These are phyloP conservation scores for Poa annua DNA, from an alignment of 176 grass and related monocot genomes.

Conservation along the genomic window DNA sequence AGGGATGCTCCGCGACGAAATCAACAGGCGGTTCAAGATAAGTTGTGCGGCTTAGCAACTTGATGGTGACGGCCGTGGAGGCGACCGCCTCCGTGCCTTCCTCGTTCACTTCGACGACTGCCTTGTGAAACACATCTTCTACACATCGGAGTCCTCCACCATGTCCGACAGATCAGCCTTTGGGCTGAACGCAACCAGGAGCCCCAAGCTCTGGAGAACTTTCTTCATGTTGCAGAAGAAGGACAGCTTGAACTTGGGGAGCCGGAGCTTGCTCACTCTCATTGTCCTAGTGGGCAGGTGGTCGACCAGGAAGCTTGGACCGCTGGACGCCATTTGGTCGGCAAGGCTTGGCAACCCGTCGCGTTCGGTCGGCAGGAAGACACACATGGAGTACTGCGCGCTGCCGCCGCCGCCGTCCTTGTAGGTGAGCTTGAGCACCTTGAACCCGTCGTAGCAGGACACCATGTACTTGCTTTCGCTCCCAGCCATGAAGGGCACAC, in stretches of 20 bases:
- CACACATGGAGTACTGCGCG: background rate
- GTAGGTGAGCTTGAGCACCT: background rate
- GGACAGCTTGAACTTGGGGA: conserved; percentile 20
- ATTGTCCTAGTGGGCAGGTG: background rate
- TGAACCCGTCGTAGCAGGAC: background rate
- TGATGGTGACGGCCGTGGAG: background rate
- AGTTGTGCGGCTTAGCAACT: too few relatives aligned
- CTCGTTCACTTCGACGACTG: conserved; percentile 12
- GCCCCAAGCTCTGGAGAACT: background rate
- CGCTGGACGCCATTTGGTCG: background rate
- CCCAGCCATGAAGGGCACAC: conserved; percentile 14
- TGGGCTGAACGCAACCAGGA: background rate
- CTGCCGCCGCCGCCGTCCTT: fast-evolving
- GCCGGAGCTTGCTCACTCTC: background rate
- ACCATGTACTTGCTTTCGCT: background rate
- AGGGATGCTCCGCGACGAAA: background rate
- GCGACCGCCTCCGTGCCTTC: background rate
- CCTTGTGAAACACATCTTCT: background rate
- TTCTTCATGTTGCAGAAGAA: background rate
- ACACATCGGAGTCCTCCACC: background rate
- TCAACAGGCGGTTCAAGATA: background rate
- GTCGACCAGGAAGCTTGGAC: background rate
- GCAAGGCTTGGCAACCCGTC: conserved; percentile 17
- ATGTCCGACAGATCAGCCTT: background rate
- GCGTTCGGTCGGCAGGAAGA: conserved; percentile 13